Conservation (phyloP, 345 rosid genomes). For the Rhodamnia rubescens region DNA sequence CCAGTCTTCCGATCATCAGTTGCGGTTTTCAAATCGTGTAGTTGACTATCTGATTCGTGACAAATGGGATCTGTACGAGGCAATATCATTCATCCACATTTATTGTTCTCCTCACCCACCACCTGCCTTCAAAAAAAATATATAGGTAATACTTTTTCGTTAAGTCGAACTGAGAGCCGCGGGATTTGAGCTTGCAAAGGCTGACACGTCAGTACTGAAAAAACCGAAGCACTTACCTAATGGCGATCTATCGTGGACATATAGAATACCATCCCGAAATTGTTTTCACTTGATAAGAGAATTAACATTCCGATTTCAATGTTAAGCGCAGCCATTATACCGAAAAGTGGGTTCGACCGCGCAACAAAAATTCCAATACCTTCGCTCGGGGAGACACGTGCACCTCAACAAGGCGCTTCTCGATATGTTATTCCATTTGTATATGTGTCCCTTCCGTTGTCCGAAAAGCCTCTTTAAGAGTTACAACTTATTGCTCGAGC, state of each 20-base stretch:
- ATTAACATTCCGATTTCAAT: background rate
- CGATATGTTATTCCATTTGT: background rate
- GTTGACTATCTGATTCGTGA: background rate
- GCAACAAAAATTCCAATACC: background rate
- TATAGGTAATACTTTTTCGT: no score
- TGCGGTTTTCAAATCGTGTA: background rate
- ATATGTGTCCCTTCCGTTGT: background rate
- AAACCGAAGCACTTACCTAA: background rate
- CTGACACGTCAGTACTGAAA: background rate
- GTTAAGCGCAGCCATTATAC: background rate
- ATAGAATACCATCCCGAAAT: background rate
- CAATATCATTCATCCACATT: background rate
- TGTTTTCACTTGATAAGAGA: background rate
- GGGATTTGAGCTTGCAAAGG: background rate
- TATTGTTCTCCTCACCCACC: background rate
- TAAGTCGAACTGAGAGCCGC: background rate
- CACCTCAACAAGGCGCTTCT: background rate
- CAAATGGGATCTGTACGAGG: background rate
- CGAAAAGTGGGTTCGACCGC: background rate
- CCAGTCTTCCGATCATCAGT: background rate
- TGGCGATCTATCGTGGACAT: background rate
- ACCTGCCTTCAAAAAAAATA: no score
- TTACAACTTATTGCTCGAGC: background rate
- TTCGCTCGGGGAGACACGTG: background rate
- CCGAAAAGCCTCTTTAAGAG: background rate